Conservation (phyloP, 768 basidiomycete genomes). For the Collybia sp. region DNA sequence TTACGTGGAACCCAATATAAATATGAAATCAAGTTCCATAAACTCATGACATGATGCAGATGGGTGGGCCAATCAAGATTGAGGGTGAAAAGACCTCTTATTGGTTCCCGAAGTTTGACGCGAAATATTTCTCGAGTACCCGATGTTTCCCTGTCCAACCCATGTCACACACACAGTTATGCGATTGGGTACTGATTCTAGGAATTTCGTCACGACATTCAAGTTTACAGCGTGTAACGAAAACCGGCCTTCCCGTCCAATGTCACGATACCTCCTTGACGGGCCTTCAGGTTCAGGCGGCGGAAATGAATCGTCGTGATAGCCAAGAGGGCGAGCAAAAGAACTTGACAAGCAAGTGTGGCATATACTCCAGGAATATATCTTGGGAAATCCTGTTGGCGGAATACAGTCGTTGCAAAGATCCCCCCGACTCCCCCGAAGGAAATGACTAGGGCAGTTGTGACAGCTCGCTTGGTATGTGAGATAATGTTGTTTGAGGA, state of each 20-base stretch:
- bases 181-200: too few relatives aligned
- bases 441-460: constrained; percentile 41
- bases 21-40: too few relatives aligned
- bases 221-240: constrained; percentile 32
- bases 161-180: not conserved
- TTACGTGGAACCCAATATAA: too few relatives aligned
- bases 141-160: too few relatives aligned
- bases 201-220: not conserved
- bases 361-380: constrained; percentile 44
- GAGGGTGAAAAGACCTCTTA: too few relatives aligned
- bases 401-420: constrained; percentile 42
- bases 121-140: too few relatives aligned
- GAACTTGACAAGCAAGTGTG: constrained; percentile 38
- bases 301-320: constrained; percentile 33
- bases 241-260: constrained; percentile 32
- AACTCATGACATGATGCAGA: too few relatives aligned
- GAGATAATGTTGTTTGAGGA: constrained; percentile 46
- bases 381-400: constrained; percentile 37
- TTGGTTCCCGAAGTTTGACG: not conserved
- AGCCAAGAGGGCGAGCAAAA: constrained; percentile 34
- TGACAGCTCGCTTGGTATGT: constrained; percentile 44
- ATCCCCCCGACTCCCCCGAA: constrained; percentile 46
- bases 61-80: too few relatives aligned
- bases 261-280: constrained; percentile 15
- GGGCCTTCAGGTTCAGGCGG: constrained; percentile 26